Evolutionary conservation across 2,329 filamentous ascomycete genomes (phyloP).

Genomic region (Hymenoscyphus linearis): DNA sequence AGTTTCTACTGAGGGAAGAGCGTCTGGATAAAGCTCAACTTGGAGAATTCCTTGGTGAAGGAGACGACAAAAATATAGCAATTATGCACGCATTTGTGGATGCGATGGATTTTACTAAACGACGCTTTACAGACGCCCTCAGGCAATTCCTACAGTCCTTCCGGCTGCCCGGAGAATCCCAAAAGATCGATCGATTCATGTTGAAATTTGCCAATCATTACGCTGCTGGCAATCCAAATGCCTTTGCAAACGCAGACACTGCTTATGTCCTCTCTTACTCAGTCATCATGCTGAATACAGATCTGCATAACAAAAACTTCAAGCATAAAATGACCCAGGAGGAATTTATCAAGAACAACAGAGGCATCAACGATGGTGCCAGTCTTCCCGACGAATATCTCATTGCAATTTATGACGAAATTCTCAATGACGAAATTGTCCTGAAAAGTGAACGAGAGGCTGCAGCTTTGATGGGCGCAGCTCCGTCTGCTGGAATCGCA

Average conservation of each 20-base stretch:
- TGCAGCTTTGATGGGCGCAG: slow-evolving; percentile 63
- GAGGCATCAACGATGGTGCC: slow-evolving; percentile 94
- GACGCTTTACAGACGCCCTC: slow-evolving; percentile 86
- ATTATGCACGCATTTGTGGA: slow-evolving; percentile 99
- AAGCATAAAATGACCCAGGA: slow-evolving; percentile 82
- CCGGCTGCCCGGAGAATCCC: slow-evolving; percentile 88
- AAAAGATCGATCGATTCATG: slow-evolving; percentile 99
- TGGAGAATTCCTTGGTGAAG: slow-evolving; percentile 91
- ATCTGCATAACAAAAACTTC: slow-evolving; percentile 87
- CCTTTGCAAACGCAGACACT: slow-evolving; percentile 96
- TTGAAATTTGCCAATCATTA: slow-evolving; percentile 97
- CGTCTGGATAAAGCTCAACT: slow-evolving; percentile 86
- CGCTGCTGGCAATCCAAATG: slow-evolving; percentile 89
- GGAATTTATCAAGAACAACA: slow-evolving; percentile 98
- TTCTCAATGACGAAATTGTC: slow-evolving; percentile 86
- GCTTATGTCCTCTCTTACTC: slow-evolving; percentile 95
- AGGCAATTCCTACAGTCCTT: slow-evolving; percentile 92
- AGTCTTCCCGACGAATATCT: slow-evolving; percentile 93
- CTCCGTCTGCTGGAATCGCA: slow-evolving; percentile 60
- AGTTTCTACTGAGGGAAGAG: slow-evolving; percentile 76
- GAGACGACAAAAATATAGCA: slow-evolving; percentile 86
- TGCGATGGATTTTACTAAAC: slow-evolving; percentile 85
- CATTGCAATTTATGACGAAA: slow-evolving; percentile 85
- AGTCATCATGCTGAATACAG: slow-evolving; percentile 93
- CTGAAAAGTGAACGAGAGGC: slow-evolving; percentile 86